Evolutionary conservation across 2,329 filamentous ascomycete species (phyloP), one percentile per base, ranked within the genome.

Genomic region (Botrytis hyacinthi): DNA sequence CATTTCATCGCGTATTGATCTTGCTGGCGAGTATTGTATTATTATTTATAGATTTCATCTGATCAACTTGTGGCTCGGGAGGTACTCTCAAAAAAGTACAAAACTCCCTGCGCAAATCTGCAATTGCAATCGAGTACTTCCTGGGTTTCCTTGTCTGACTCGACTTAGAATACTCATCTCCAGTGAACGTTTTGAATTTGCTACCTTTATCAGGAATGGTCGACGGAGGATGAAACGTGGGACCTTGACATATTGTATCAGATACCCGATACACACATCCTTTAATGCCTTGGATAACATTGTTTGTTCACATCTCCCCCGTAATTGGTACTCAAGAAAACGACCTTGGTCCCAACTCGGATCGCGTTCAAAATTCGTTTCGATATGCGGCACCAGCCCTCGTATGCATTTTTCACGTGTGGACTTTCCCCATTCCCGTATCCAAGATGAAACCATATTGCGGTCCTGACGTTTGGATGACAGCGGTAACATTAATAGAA

Each of bases 401-500:
- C 57, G 26, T 40, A 71, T 71, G 35, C 35, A 57, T 65, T 44
- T 44, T 54, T 66, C 22, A 65, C 59, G 26, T 65, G 37, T 46
- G 57, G 26, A 35, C 35, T 46, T 65, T 46, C 72, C 72, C 35
- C 46, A 12, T 71, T 59, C 44, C n/a, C 51, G n/a, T 29, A 57
- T 29, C 67, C 48, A 57, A 40, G 59, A 63, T 42, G 42, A 63
- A 73, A 73, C 57, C n/a, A 42, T 40, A 63, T 46, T 62, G 35
- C 22, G 35, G 35, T n/a, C 26, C 29, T 22, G 44, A 71, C 20
- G 20, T 46, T 40, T 48, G 44, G 57, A 59, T 57, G 54, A 73
- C 62, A 61, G 72, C 57, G 66, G 70, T 46, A 63, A 75, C 9
- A 73, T 66, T 57, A 48, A n/a, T 67, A 61, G 37, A 37, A n/a